Percentiles rank a stretch among this genome's conserved stretches.
Evolutionary conservation across 148 eudicot species (phyloP).

Genomic region (Cornus kousa): DNA sequence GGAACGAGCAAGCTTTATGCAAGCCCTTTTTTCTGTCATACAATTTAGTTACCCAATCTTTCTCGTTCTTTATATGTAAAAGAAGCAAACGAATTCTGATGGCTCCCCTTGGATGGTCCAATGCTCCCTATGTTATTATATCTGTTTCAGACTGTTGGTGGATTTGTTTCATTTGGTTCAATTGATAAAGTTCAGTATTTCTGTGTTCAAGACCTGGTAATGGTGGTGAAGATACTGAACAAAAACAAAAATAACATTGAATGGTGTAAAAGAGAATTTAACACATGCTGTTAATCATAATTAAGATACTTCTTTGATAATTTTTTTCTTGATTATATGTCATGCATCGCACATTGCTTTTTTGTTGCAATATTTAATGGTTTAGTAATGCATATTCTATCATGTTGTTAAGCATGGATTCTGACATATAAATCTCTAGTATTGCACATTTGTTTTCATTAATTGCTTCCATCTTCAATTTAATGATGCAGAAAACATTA

Average conservation of each 20-base stretch:
- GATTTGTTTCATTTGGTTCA: conserved; percentile 3
- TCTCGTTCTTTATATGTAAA: neutral
- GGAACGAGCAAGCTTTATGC: neutral
- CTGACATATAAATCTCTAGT: neutral
- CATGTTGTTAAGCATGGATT: neutral
- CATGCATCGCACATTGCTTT: neutral
- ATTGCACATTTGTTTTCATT: neutral
- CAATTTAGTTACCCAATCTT: neutral
- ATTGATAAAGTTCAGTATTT: neutral
- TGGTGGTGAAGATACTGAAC: neutral
- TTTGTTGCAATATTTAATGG: neutral
- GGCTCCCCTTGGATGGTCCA: neutral
- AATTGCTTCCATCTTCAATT: conserved; percentile 11
- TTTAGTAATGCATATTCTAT: neutral
- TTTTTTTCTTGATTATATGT: neutral
- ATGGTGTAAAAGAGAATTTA: neutral
- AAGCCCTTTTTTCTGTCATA: neutral
- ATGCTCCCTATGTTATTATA: neutral
- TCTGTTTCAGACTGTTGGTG: neutral
- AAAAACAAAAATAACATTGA: neutral
- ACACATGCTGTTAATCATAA: neutral
- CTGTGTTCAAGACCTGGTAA: neutral
- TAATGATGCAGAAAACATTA: conserved; percentile 59
- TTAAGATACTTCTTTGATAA: neutral
- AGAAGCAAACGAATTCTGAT: neutral